Evolutionary conservation across 1,284 basidiomycete genomes (phyloP).

Genomic region (Boletus semigastroideus): DNA sequence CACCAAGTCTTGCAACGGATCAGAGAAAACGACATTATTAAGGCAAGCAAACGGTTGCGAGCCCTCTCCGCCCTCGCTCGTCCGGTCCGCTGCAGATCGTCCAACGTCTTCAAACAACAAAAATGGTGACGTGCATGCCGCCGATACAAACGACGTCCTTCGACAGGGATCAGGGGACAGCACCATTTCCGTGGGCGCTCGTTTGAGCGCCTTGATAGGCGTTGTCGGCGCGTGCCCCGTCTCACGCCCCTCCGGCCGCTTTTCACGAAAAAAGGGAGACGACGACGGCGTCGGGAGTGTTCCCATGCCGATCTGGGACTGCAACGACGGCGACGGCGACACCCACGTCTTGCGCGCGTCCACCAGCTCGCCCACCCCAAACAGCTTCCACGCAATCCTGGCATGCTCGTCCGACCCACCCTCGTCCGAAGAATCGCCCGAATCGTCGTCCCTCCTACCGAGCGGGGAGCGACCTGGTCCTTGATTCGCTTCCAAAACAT

Average conservation of each 20-base stretch:
- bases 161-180: background rate
- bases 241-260: background rate
- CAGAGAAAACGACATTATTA: conserved; percentile 12
- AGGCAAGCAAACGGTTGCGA: conserved; percentile 18
- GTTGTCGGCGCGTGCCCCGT: background rate
- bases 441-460: conserved; percentile 24
- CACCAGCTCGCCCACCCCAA: conserved; percentile 35
- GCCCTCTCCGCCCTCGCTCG: background rate
- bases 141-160: background rate
- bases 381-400: conserved; percentile 50
- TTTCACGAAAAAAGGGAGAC: conserved; percentile 19
- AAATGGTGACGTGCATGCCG: conserved; percentile 14
- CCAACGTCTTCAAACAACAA: conserved; percentile 7
- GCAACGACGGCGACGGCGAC: conserved; percentile 20
- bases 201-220: background rate
- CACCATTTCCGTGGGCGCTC: conserved; percentile 2
- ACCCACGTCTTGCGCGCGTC: conserved; percentile 13
- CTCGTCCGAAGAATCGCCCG: conserved; percentile 45
- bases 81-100: background rate
- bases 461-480: background rate
- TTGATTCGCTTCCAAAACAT: background rate
- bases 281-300: conserved; percentile 28
- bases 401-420: conserved; percentile 48
- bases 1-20: background rate
- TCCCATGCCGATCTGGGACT: background rate